Evolutionary conservation across 1,284 basidiomycete species (phyloP), one percentile per base, ranked within the genome.

Genomic region (Melanopsichium pennsylvanicum): DNA sequence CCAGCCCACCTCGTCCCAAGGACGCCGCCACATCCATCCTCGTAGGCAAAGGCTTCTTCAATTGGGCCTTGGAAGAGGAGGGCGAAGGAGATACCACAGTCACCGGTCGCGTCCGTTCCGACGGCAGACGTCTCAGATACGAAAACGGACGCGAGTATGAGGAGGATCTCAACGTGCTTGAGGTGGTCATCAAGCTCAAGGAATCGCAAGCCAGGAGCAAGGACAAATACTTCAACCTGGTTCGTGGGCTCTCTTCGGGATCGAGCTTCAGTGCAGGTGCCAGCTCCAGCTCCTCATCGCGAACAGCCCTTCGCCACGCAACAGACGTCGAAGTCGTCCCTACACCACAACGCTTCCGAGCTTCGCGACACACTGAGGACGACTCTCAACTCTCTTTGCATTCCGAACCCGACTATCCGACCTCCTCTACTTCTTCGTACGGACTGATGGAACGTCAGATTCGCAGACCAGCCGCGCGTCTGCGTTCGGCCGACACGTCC

Each of bases 11-110:
- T 2, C 64, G 58, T 18, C 18, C 56, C 15, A 54, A 63, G 18
- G 49, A 60, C 12, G 38, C 56, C 22, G 15, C 50, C 13, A 51
- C 62, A 25, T 52, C 63, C 32, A 68, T 79, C 41, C 51, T 79
- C 13, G 76, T 76, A 25, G 78, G 78, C 35, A 79, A 79, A 40
- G 76, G 76, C 37, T 78, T 74, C 47, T 74, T 79, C 54, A 67
- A 71, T 36, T 71, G 74, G 60, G 73, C 61, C 1, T 45, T 80
- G 6, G 71, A 75, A 13, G 77, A 80, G 54, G 45, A 74, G 4
- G 78, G 77, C 15, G 72, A 79, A 8, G 78, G 78, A n/a, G 61
- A 74, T 5, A 70, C 75, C 16, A 49, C 60, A 21, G 74, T 80
- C 42, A 73, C 69, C 1, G 78, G 78, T n/a, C 70, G 68, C 19